Percentiles rank a stretch among this genome's conserved stretches.
Conservation (phyloP, 2,329 filamentous ascomycete genomes). For the Calonectria henricotiae region DNA sequence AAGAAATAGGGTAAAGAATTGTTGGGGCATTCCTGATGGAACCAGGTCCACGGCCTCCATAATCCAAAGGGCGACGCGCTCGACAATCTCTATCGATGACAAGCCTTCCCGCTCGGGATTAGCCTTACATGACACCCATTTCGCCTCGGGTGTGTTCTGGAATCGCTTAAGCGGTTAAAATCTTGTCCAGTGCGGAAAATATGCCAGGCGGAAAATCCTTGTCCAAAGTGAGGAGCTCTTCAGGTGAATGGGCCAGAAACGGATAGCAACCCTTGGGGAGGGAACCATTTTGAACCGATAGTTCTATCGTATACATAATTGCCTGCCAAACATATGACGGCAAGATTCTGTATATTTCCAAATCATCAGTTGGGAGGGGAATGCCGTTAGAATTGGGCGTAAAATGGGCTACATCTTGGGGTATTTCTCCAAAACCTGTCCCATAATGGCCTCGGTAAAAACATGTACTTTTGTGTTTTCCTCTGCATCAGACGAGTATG, state of each 20-base stretch:
- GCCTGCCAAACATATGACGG: not conserved
- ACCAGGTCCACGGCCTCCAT: not conserved
- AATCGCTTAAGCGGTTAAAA: not conserved
- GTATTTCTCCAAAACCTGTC: not conserved
- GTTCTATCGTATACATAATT: not conserved
- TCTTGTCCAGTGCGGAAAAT: not conserved
- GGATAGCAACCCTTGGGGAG: not conserved
- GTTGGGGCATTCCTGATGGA: not conserved
- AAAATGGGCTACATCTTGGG: not conserved
- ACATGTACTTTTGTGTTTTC: not conserved
- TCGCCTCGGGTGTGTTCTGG: not conserved
- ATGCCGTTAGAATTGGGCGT: not conserved
- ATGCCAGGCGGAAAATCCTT: not conserved
- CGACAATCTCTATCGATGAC: not conserved
- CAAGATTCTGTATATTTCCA: not conserved
- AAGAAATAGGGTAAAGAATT: not conserved
- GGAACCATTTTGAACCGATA: not conserved
- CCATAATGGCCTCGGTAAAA: not conserved
- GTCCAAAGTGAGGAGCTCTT: not conserved
- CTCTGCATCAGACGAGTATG: not conserved
- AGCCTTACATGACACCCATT: not conserved
- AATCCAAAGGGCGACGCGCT: not conserved
- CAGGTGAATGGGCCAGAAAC: not conserved
- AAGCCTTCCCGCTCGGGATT: not conserved
- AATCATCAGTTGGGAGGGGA: too few relatives aligned